Evolutionary conservation across 331 rosid genomes (phyloP).

Genomic region (Saraca asoca): DNA sequence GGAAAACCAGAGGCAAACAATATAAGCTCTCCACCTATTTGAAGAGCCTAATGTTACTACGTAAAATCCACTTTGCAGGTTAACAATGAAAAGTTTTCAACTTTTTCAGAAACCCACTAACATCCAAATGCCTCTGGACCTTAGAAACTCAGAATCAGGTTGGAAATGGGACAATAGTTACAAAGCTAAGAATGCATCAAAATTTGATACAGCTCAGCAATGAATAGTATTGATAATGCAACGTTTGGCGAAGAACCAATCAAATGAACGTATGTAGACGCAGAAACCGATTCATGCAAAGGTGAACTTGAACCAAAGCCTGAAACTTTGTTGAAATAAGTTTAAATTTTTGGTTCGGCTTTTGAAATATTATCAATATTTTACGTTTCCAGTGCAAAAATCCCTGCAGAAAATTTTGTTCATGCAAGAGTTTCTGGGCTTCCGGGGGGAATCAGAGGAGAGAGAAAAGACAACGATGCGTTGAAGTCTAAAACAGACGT

Average conservation of each 20-base stretch:
- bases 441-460: constrained; percentile 42
- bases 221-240: constrained; percentile 11
- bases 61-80: constrained; percentile 13
- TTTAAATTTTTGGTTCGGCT: constrained; percentile 12
- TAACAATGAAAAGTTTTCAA: constrained; percentile 25
- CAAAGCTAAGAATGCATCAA: constrained; percentile 8
- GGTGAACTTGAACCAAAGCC: constrained; percentile 32
- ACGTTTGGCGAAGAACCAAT: constrained; percentile 25
- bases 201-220: constrained; percentile 16
- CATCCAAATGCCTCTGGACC: constrained; percentile 23
- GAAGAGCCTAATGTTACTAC: constrained; percentile 25
- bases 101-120: constrained; percentile 30
- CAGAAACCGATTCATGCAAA: constrained; percentile 36
- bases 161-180: constrained; percentile 26
- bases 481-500: constrained; percentile 40
- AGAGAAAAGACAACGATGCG: constrained; percentile 48
- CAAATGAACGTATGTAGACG: constrained; percentile 34
- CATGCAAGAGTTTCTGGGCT: constrained; percentile 36
- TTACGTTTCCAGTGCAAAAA: constrained; percentile 33
- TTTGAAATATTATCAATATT: constrained; percentile 1
- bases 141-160: constrained; percentile 28
- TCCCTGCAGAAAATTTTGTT: constrained; percentile 34
- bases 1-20: constrained; percentile 5
- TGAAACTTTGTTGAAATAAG: constrained; percentile 26
- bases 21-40: neutral